Evolutionary conservation across 2,329 filamentous ascomycete species (phyloP).

Genomic region (Fusarium poae): DNA sequence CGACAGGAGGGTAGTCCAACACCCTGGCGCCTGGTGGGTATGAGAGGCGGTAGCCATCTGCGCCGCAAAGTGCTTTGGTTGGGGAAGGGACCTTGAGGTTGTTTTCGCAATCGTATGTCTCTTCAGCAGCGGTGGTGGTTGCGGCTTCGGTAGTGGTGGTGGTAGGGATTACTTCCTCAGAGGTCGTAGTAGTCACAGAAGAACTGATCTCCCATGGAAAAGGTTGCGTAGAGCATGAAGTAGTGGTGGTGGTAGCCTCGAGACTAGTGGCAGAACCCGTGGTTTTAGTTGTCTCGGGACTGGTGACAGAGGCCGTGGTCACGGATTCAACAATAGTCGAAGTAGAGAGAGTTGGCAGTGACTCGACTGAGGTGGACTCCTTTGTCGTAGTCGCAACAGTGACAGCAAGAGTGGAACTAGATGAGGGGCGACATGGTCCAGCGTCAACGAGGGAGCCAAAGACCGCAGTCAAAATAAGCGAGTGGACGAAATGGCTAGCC

Average conservation of each 20-base stretch:
- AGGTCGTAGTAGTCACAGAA: neutral
- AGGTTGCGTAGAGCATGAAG: neutral
- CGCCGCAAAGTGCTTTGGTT: neutral
- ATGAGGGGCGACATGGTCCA: conserved; percentile 25
- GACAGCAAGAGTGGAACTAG: neutral
- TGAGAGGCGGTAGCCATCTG: neutral
- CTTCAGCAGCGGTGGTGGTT: neutral
- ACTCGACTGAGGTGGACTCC: neutral
- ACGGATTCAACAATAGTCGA: too few relatives aligned
- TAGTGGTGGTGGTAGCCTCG: neutral
- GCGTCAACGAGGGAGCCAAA: conserved; percentile 17
- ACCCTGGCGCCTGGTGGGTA: too few relatives aligned
- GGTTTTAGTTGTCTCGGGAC: neutral
- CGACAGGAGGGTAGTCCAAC: too few relatives aligned
- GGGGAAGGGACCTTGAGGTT: neutral
- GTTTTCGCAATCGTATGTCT: neutral
- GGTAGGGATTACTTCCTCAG: neutral
- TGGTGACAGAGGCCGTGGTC: too few relatives aligned
- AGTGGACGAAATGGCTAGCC: conserved; percentile 29
- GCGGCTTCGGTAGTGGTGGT: neutral
- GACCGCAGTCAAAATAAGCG: conserved; percentile 17
- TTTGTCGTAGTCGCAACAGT: neutral
- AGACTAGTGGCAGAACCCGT: neutral
- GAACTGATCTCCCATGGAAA: neutral
- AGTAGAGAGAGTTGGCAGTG: neutral